phyloP scores from a whole-genome alignment of 2,329 filamentous ascomycete species.

The Fusarium newnesense region DNA sequence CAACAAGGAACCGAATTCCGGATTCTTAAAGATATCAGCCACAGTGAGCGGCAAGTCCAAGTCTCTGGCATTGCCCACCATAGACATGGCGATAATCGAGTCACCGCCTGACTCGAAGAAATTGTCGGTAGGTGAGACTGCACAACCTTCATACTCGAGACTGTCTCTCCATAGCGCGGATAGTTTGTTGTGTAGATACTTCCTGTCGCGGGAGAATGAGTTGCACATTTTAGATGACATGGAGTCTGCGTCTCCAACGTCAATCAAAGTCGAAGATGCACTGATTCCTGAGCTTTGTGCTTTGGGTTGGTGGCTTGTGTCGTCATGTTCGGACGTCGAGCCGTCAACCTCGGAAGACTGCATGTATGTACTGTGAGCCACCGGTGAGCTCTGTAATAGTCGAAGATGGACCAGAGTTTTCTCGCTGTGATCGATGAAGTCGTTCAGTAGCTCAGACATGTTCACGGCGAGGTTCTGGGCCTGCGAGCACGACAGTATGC shows the following conservation, averaged over 20 bases:
- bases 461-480: conserved; percentile 26
- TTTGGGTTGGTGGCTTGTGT: neutral
- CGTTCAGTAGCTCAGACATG: conserved; percentile 30
- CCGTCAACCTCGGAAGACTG: neutral
- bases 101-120: conserved; percentile 37
- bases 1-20: conserved; percentile 21
- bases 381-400: neutral
- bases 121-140: conserved; percentile 18
- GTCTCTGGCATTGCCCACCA: conserved; percentile 30
- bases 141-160: neutral
- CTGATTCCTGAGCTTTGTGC: conserved; percentile 9
- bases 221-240: conserved; percentile 3
- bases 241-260: conserved; percentile 3
- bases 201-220: neutral
- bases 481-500: conserved; percentile 25
- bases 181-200: conserved; percentile 23
- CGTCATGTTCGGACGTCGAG: neutral
- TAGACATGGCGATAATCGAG: conserved; percentile 39
- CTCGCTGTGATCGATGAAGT: conserved; percentile 33
- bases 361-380: neutral
- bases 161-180: conserved; percentile 20
- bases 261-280: conserved; percentile 15
- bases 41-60: conserved; percentile 26
- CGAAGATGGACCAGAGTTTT: conserved; percentile 25
- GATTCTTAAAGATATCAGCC: conserved; percentile 37